phyloP scores from a whole-genome alignment of 208 protist genomes.

The Strigomonas culicis region DNA sequence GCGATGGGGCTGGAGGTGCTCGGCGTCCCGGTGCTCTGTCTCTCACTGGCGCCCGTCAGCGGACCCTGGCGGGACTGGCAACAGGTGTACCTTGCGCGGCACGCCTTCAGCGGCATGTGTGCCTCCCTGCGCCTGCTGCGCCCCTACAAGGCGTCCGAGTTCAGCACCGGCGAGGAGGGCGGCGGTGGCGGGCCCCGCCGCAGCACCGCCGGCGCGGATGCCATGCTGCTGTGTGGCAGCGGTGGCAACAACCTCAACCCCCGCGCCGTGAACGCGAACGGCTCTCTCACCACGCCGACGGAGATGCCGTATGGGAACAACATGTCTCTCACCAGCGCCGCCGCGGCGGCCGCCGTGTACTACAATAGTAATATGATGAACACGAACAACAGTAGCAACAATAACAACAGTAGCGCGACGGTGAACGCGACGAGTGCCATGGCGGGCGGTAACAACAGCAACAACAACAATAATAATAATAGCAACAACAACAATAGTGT shows the following conservation, averaged over 20 bases:
- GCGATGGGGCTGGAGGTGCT: conserved; percentile 44
- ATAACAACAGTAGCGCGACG: background rate
- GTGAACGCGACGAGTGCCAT: too few species aligned
- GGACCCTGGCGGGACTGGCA: conserved; percentile 40
- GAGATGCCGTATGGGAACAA: background rate
- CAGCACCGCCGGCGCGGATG: background rate
- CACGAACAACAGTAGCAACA: background rate
- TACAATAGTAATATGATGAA: background rate
- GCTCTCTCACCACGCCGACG: background rate
- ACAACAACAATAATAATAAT: background rate
- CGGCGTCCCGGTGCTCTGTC: conserved; percentile 36
- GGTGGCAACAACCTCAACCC: background rate
- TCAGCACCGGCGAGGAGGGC: conserved; percentile 1
- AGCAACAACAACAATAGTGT: background rate
- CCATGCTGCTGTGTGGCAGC: background rate
- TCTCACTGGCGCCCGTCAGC: conserved; percentile 33
- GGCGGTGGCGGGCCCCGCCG: background rate
- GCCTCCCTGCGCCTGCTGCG: conserved; percentile 33
- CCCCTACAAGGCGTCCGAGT: conserved; percentile 26
- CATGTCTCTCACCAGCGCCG: background rate
- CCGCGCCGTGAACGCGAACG: background rate
- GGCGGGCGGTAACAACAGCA: too few species aligned
- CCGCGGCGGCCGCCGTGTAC: background rate
- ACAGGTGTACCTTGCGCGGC: conserved; percentile 27
- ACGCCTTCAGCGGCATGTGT: conserved; percentile 37